Evolutionary conservation across 352 stramenopile species (phyloP), one percentile per base, ranked within the genome.

Genomic region (Globisporangium yorkense): DNA sequence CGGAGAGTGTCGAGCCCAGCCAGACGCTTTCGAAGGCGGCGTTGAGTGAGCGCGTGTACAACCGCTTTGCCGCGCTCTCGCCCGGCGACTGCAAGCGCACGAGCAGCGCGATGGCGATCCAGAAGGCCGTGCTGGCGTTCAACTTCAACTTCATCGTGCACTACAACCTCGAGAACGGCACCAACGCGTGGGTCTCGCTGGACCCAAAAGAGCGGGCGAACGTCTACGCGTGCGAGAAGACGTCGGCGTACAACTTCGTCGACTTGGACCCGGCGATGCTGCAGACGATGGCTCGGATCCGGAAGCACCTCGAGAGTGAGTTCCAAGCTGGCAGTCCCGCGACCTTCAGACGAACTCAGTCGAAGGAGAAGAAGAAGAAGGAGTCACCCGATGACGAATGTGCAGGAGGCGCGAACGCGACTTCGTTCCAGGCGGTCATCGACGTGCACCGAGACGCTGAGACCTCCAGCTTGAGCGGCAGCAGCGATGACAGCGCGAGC

Each of bases 81-180:
- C 16, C 46, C 1, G 40, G 27, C 40, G 18, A 8, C 16, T 33
- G 4, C 16, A 50, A 57, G 24, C 40, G 52, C 52, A 51, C 39
- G 27, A 27, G 16, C 20, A 57, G 35, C 18, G 39, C 52, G 12
- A 21, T 29, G 40, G 21, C 9, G 16, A 9, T 51, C 24, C 52
- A 57, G 18, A 37, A 39, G 16, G 24, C 52, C 21, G 52, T 51
- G 40, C 52, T 57, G 0, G 24, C 40, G 24, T 57, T 57, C 52
- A 57, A 57, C 52, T 57, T 57, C 39, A 57, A 37, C 15, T 57
- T 57, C 40, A 57, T 57, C 16, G 16, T 57, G 8, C 39, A 49
- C 1, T 57, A 57, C 52, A 57, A 57, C 40, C 24, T 40, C 16
- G n/a, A 21, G 52, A 39, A 51, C 29, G 52, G 52, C 1, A 24